phyloP scores from a whole-genome alignment of 1,284 basidiomycete genomes.

The Neolentinus lepideus region DNA sequence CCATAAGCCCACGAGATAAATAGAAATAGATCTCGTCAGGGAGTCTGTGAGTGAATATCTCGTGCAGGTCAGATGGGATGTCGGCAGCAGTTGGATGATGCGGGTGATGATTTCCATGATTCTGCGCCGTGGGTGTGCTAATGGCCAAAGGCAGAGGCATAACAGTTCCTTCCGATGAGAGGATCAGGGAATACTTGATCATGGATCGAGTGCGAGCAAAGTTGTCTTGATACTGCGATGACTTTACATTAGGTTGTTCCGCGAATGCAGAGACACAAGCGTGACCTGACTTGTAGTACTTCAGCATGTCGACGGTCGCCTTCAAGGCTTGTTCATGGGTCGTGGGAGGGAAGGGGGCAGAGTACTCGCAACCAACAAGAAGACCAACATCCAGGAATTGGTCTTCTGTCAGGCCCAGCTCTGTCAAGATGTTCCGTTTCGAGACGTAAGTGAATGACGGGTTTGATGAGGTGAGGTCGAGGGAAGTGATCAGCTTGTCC shows the following conservation, averaged over 20 bases:
- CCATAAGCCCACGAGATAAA: conserved; percentile 86
- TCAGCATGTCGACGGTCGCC: conserved; percentile 83
- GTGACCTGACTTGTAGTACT: conserved; percentile 83
- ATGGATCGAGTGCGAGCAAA: conserved; percentile 90
- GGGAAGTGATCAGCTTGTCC: conserved; percentile 85
- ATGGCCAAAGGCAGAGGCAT: conserved; percentile 83
- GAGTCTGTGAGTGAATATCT: conserved; percentile 91
- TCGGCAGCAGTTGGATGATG: conserved; percentile 77
- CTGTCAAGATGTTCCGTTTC: conserved; percentile 71
- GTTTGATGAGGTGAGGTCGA: conserved; percentile 62
- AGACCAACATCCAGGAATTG: conserved; percentile 95
- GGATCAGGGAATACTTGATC: conserved; percentile 89
- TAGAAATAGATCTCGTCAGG: conserved; percentile 98
- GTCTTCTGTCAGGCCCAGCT: conserved; percentile 77
- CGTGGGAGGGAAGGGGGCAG: conserved; percentile 81
- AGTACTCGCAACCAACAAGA: conserved; percentile 86
- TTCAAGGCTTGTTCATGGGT: conserved; percentile 77
- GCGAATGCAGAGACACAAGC: conserved; percentile 72
- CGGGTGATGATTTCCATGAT: conserved; percentile 47
- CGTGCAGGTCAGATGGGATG: conserved; percentile 87
- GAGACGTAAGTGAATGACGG: conserved; percentile 83
- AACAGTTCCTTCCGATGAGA: conserved; percentile 87
- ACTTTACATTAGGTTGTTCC: conserved; percentile 74
- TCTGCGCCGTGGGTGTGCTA: conserved; percentile 39
- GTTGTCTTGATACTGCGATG: conserved; percentile 75